phyloP scores from a whole-genome alignment of 2,329 filamentous ascomycete species.

The Plectosphaerella sp. region DNA sequence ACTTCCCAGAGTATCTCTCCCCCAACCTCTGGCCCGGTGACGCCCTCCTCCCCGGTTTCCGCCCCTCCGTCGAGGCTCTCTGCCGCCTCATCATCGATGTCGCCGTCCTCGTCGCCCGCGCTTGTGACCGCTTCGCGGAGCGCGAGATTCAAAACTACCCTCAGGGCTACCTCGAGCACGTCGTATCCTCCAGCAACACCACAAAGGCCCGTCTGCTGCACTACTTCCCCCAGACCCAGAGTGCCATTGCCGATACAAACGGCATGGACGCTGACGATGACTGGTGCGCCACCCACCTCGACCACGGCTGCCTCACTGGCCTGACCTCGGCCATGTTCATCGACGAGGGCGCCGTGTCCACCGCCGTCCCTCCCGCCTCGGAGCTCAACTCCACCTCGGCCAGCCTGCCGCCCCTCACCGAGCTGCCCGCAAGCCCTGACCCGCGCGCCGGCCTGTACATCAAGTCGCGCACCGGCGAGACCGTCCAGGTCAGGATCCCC shows the following conservation, averaged over 20 bases:
- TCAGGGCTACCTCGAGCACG: conserved; percentile 74
- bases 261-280: conserved; percentile 62
- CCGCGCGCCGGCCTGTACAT: conserved; percentile 89
- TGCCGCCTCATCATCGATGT: conserved; percentile 85
- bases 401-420: conserved; percentile 51
- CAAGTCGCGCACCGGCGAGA: conserved; percentile 73
- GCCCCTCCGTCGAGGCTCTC: conserved; percentile 65
- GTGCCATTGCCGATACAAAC: conserved; percentile 20
- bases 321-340: conserved; percentile 96
- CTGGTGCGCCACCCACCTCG: conserved; percentile 89
- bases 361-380: conserved; percentile 25
- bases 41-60: conserved; percentile 69
- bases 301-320: conserved; percentile 91
- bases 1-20: conserved; percentile 83
- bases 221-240: conserved; percentile 67
- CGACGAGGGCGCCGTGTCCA: conserved; percentile 57
- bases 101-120: conserved; percentile 81
- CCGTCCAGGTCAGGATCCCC: conserved; percentile 90
- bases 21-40: conserved; percentile 84
- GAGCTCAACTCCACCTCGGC: conserved; percentile 12
- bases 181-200: conserved; percentile 79
- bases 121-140: conserved; percentile 81
- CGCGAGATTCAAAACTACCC: conserved; percentile 75
- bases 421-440: conserved; percentile 75
- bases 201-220: conserved; percentile 91